Base-by-base conservation (phyloP, 2,329 filamentous ascomycete species). In the Colletotrichum plurivorum region DNA sequence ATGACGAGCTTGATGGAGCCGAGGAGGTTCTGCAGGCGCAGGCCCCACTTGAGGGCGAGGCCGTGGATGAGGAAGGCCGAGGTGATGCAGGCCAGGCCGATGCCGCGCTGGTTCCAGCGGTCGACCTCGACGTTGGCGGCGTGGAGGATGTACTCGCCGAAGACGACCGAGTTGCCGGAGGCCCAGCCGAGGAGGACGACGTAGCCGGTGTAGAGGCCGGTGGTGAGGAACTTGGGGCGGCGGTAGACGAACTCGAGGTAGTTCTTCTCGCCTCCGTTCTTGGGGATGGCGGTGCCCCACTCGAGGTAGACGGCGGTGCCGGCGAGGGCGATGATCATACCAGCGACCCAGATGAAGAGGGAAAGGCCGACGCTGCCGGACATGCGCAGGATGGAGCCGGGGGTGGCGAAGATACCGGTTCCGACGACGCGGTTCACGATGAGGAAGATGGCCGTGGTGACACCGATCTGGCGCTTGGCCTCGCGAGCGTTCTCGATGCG, bases 111-210 rank as follows among this genome's bases (percentile, higher is more conserved):
- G 77, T 92, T 92, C 90, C 90, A 92, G 22, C 89, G 83, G 56
- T 82, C 85, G 25, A 90, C 87, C 71, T 92, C 86, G 22, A 89
- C 84, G 13, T 88, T 81, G 12, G 90, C 88, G 9, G 90, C 91
- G 74, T 90, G 85, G 2, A 93, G 84, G 65, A 93, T 89, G 78
- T 93, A 93, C 76, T 92, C 89, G 69, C 90, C 90, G 71, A 93
- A 92, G 46, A 92, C 85, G 71, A 93, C 88, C 1, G 87, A 91
- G 78, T 93, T 93, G 15, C 88, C 88, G 7, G 87, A 88, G 0
- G 89, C 89, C 89, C 89, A 92, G 13, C 87, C 89, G 18, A 92
- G 84, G 1, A 92, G 83, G 27, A 92, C 75, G 13, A 90, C 87
- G 70, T 92, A 91, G 36, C 86, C 85, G 4, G 85, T 82, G 77